Percentiles rank a stretch among this genome's conserved stretches.
phyloP scores from a whole-genome alignment of 768 basidiomycete species.

The Mycena olivaceomarginata region DNA sequence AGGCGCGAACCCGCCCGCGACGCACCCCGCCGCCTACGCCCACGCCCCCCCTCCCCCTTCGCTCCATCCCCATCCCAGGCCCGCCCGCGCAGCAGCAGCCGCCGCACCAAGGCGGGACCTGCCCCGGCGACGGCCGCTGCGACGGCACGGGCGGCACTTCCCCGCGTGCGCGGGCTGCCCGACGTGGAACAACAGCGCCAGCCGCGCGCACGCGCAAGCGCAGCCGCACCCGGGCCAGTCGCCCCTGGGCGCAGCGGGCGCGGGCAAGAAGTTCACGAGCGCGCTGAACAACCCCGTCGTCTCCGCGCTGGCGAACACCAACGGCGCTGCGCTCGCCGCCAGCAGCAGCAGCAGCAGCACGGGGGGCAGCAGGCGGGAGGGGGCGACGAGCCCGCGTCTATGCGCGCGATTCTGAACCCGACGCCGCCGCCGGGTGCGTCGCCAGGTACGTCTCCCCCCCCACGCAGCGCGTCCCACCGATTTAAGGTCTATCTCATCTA shows the following conservation, averaged over 20 bases:
- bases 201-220: too few species aligned
- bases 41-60: neutral
- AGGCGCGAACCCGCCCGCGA: constrained; percentile 4
- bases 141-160: constrained; percentile 97
- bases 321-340: too few species aligned
- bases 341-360: too few species aligned
- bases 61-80: constrained; percentile 46
- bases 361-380: constrained; percentile 5
- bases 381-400: constrained; percentile 36
- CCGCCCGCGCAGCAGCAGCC: neutral
- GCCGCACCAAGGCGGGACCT: constrained; percentile 75
- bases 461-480: too few species aligned
- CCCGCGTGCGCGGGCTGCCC: constrained; percentile 96
- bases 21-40: constrained; percentile 29
- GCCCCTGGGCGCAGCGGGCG: too few species aligned
- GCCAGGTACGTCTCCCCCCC: too few species aligned
- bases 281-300: too few species aligned
- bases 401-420: constrained; percentile 42
- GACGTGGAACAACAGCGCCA: constrained; percentile 89
- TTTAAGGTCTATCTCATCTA: too few species aligned
- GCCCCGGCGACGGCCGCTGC: constrained; percentile 98
- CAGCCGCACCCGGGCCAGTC: too few species aligned
- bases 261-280: too few species aligned
- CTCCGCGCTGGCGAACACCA: neutral
- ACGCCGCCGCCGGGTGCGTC: constrained; percentile 35